Percentiles rank a stretch among this genome's conserved stretches.
These are phyloP conservation scores for Chalaropsis thielavioides DNA, from an alignment of 2,329 filamentous ascomycete species.

Conservation along the genomic window DNA sequence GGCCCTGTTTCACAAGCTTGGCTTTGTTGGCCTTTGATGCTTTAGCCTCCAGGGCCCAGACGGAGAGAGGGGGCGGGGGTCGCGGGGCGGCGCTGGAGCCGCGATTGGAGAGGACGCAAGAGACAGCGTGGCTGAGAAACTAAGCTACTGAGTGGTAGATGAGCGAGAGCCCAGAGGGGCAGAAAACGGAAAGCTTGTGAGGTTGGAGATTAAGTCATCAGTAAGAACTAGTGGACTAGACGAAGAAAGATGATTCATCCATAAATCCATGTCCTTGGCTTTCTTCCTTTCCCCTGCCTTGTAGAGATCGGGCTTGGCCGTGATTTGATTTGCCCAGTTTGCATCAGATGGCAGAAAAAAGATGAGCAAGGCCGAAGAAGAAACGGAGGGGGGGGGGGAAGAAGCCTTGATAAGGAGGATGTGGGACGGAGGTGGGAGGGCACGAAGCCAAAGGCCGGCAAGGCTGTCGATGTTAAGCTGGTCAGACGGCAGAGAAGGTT, in stretches of 20 bases:
- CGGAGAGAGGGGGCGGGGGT: background rate
- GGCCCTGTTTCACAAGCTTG: conserved; percentile 5
- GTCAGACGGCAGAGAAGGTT: too few species aligned
- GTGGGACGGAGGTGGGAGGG: background rate
- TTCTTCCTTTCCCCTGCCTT: background rate
- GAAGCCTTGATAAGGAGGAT: background rate
- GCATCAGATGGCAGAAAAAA: conserved; percentile 1
- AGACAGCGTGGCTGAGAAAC: background rate
- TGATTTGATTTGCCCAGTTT: background rate
- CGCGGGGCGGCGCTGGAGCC: background rate
- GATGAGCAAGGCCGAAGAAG: background rate
- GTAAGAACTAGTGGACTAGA: background rate
- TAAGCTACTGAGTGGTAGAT: background rate
- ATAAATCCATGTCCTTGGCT: background rate
- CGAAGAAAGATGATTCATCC: background rate
- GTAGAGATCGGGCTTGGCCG: background rate
- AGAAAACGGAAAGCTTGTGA: background rate
- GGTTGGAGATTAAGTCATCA: background rate
- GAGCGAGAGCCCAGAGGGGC: background rate
- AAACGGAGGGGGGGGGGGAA: background rate
- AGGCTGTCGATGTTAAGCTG: too few species aligned
- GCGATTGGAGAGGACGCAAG: background rate
- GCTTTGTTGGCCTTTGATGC: background rate
- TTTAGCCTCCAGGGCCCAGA: background rate
- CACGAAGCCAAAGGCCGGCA: too few species aligned